Conservation (phyloP, 257 asterid genomes). For the Fraxinus quadrangulata region DNA sequence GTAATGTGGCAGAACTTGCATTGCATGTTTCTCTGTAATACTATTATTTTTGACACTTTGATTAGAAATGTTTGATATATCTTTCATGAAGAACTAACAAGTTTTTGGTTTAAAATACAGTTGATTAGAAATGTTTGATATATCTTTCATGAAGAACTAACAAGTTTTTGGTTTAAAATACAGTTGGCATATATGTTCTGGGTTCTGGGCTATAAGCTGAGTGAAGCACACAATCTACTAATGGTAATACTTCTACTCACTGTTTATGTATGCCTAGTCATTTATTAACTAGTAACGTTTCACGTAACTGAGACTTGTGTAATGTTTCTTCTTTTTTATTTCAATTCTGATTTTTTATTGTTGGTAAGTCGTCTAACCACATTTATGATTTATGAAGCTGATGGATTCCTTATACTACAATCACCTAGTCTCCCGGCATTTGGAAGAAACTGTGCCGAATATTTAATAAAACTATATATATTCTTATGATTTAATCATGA, state of each 20-base stretch:
- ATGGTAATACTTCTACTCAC: slow-evolving; percentile 49
- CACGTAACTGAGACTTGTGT: background rate
- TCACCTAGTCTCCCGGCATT: background rate
- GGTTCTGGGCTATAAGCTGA: slow-evolving; percentile 76
- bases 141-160: slow-evolving; percentile 10
- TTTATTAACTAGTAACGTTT: background rate
- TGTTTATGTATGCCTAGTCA: background rate
- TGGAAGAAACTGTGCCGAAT: background rate
- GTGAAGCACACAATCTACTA: slow-evolving; percentile 69
- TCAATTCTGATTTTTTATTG: background rate
- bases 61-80: slow-evolving; percentile 14
- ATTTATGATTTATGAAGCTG: background rate
- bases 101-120: slow-evolving; percentile 45
- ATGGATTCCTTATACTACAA: background rate
- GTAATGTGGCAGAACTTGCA: background rate
- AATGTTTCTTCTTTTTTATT: background rate
- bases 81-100: slow-evolving; percentile 7
- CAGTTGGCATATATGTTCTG: slow-evolving; percentile 98
- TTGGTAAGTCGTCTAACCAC: background rate
- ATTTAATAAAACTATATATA: background rate
- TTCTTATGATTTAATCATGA: background rate
- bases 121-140: slow-evolving; percentile 30
- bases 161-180: slow-evolving; percentile 25
- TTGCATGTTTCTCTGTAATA: background rate
- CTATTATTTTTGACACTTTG: slow-evolving; percentile 2